A percentile compares a stretch with the other conserved stretches of the same genome.
phyloP scores from a whole-genome alignment of 805 yeast genomes.

The Metschnikowia gelsemii region DNA sequence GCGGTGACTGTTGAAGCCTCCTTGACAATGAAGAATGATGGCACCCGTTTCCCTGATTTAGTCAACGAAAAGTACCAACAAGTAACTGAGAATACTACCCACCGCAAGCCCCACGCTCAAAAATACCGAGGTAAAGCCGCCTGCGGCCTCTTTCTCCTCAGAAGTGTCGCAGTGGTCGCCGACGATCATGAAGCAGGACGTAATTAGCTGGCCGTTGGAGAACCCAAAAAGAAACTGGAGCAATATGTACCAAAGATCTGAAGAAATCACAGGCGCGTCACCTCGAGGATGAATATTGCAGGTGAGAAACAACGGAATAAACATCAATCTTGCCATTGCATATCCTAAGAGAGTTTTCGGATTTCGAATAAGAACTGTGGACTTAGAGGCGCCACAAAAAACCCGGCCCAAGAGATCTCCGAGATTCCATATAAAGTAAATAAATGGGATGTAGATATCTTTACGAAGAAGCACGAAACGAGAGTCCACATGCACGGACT shows the following conservation, averaged over 20 bases:
- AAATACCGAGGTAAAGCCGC: constrained; percentile 84
- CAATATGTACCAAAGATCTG: constrained; percentile 66
- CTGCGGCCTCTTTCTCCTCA: constrained; percentile 84
- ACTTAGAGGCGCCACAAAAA: constrained; percentile 49
- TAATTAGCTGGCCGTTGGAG: constrained; percentile 82
- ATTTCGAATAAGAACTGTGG: constrained; percentile 33
- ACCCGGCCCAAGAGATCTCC: constrained; percentile 86
- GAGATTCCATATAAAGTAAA: constrained; percentile 81
- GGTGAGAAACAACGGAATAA: constrained; percentile 70
- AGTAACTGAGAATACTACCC: constrained; percentile 77
- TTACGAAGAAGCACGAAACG: constrained; percentile 43
- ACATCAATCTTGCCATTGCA: constrained; percentile 52
- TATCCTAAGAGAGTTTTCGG: constrained; percentile 51
- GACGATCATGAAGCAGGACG: constrained; percentile 77
- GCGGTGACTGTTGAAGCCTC: too few relatives aligned
- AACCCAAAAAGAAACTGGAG: constrained; percentile 80
- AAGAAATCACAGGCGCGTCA: constrained; percentile 39
- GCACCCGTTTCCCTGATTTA: constrained; percentile 9
- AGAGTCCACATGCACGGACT: constrained; percentile 42
- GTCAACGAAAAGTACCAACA: constrained; percentile 46
- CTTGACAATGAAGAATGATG: background rate
- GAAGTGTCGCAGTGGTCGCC: constrained; percentile 58
- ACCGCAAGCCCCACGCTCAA: constrained; percentile 73
- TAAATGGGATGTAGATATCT: constrained; percentile 63
- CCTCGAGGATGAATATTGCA: constrained; percentile 54